Conservation (phyloP, 257 asterid species). For the Penstemon newberryi region DNA sequence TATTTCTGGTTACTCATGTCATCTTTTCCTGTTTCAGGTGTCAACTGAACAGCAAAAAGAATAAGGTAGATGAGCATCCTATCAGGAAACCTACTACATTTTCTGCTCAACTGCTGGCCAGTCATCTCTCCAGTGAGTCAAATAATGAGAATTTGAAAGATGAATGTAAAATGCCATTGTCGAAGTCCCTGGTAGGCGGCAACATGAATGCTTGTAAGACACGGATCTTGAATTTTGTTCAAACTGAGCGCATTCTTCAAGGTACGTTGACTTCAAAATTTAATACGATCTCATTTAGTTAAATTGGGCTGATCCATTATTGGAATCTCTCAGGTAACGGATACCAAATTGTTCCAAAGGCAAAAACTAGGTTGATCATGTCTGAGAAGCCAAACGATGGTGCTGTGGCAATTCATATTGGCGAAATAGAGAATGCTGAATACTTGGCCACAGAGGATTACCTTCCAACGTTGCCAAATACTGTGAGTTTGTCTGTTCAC, state of each 20-base stretch:
- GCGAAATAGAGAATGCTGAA: conserved; percentile 73
- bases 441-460: conserved; percentile 74
- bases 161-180: conserved; percentile 70
- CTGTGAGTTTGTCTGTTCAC: conserved; percentile 53
- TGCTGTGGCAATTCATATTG: conserved; percentile 77
- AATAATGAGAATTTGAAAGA: conserved; percentile 67
- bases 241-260: conserved; percentile 69
- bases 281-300: conserved; percentile 18
- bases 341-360: conserved; percentile 56
- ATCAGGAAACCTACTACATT: conserved; percentile 44
- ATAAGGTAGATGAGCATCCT: conserved; percentile 63
- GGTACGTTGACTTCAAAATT: conserved; percentile 51
- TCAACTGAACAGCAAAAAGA: conserved; percentile 67
- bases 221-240: conserved; percentile 63
- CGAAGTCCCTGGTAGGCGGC: conserved; percentile 84
- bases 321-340: conserved; percentile 60
- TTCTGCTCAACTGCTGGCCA: conserved; percentile 47
- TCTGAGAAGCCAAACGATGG: conserved; percentile 92
- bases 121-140: conserved; percentile 59
- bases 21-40: conserved; percentile 53
- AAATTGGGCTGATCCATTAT: conserved; percentile 34
- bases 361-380: conserved; percentile 77
- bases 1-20: conserved; percentile 20
- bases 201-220: conserved; percentile 71
- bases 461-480: conserved; percentile 88